Percentiles rank a stretch among this genome's conserved stretches.
Evolutionary conservation across 2,329 filamentous ascomycete species (phyloP).

Genomic region (Venturia aucupariae): DNA sequence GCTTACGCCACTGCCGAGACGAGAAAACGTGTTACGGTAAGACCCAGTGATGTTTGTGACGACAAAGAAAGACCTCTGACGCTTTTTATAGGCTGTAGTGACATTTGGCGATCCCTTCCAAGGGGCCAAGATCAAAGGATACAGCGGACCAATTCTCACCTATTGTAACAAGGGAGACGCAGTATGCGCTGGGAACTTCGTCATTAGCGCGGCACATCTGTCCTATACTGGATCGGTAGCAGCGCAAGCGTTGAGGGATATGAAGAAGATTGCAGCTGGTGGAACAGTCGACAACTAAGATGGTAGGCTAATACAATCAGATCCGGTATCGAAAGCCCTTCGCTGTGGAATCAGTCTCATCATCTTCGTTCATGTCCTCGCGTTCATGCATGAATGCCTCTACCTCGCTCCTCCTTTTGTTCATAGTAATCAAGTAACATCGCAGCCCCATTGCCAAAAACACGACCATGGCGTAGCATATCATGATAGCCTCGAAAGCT

Average conservation of each 20-base stretch:
- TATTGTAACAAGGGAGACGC: slow-evolving; percentile 10
- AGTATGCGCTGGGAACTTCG: slow-evolving; percentile 9
- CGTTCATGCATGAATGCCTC: not conserved
- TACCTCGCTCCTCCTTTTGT: not conserved
- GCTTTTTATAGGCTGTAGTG: slow-evolving; percentile 11
- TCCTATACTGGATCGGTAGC: slow-evolving; percentile 6
- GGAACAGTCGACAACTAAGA: not conserved
- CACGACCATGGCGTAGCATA: not conserved
- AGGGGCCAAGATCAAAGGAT: slow-evolving; percentile 16
- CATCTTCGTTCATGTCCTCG: not conserved
- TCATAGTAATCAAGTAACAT: not conserved
- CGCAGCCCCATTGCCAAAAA: not conserved
- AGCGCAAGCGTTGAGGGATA: not conserved
- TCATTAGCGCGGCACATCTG: slow-evolving; percentile 12
- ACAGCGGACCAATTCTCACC: slow-evolving; percentile 14
- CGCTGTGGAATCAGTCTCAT: not conserved
- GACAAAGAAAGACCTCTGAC: not conserved
- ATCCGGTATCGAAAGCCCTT: not conserved
- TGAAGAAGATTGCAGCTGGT: not conserved
- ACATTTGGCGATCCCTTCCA: slow-evolving; percentile 16
- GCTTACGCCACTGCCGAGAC: not conserved
- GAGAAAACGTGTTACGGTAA: not conserved
- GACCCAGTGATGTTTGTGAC: not conserved
- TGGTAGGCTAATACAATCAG: not conserved
- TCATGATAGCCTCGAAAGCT: slow-evolving; percentile 11